Base-by-base conservation (phyloP, 768 basidiomycete genomes). In the Tubosaeta sp. region DNA sequence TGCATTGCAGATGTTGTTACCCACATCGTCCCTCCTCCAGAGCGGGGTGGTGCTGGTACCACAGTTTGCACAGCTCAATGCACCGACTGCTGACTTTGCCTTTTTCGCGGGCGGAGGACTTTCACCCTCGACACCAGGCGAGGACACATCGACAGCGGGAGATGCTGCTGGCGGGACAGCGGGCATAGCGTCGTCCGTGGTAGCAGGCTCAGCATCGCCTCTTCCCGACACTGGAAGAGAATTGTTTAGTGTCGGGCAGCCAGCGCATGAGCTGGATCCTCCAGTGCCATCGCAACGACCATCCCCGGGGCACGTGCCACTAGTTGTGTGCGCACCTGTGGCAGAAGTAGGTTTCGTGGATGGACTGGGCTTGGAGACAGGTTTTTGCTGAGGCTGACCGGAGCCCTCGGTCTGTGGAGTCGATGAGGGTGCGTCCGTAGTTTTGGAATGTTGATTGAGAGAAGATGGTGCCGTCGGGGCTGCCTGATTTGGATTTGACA, bases 161-260 rank as follows among this genome's bases (percentile, higher is more conserved):
- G 71, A 64, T 44, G 61, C 51, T 16, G 30, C 42, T 25, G 44
- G 66, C 42, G 45, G 41, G 38, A 49, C 59, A 31, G 39, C 47
- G 32, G 64, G 35, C 1, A 58, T 47, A 24, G 60, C 27, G 38
- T 67, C 69, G 4, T 60, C 56, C 18, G 54, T 56, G 50, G 53
- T 31, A 25, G 57, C 51, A 21, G 72, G 65, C 60, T 74, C 73
- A 36, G 71, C 64, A 48, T 72, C 79, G 48, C 64, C 52, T 48
- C 73, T 69, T 51, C 73, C 68, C 48, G 73, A 70, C 41, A 76
- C 72, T 53, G 74, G 69, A 53, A 83, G 73, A 46, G 79, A 79
- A 65, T 99, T 99, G 76, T 97, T 99, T 73, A 84, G 93, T 29
- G 95, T 94, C 12, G 96, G 96, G 69, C 96, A 99, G 40, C 96